phyloP scores from a whole-genome alignment of 2,329 filamentous ascomycete genomes.

The Paraconiothyrium sp. region DNA sequence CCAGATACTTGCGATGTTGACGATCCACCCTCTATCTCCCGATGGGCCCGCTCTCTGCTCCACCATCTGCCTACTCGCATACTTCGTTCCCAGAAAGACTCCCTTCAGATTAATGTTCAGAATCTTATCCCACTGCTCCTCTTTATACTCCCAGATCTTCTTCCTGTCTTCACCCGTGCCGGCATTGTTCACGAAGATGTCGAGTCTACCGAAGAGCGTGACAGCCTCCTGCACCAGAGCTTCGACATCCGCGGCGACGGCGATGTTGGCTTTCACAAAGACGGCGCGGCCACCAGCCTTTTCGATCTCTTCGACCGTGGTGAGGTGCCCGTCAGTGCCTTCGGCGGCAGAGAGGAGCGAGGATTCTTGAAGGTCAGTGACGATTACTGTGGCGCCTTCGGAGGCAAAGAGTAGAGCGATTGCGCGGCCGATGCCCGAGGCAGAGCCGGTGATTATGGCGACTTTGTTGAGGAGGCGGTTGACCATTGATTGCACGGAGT shows the following conservation, averaged over 20 bases:
- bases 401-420: conserved; percentile 42
- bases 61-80: conserved; percentile 60
- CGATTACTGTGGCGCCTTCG: conserved; percentile 45
- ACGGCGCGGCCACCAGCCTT: conserved; percentile 43
- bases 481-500: conserved; percentile 21
- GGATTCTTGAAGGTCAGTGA: conserved; percentile 40
- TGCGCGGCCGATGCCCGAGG: conserved; percentile 47
- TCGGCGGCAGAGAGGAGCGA: conserved; percentile 27
- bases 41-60: conserved; percentile 52
- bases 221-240: conserved; percentile 53
- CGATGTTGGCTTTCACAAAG: conserved; percentile 56
- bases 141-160: conserved; percentile 58
- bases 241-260: conserved; percentile 54
- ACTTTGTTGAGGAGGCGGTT: conserved; percentile 39
- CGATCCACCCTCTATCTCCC: conserved; percentile 60
- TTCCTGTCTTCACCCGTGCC: conserved; percentile 52
- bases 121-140: conserved; percentile 57
- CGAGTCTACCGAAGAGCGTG: conserved; percentile 60
- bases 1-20: conserved; percentile 64
- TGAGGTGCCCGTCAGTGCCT: conserved; percentile 22
- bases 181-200: conserved; percentile 57
- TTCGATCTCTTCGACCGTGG: conserved; percentile 43
- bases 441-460: conserved; percentile 48
- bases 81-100: conserved; percentile 58
- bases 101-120: conserved; percentile 51